Percentiles rank a stretch among this genome's conserved stretches.
These are phyloP conservation scores for Penicillium sp. DNA, from an alignment of 2,329 filamentous ascomycete species.

Conservation along the genomic window DNA sequence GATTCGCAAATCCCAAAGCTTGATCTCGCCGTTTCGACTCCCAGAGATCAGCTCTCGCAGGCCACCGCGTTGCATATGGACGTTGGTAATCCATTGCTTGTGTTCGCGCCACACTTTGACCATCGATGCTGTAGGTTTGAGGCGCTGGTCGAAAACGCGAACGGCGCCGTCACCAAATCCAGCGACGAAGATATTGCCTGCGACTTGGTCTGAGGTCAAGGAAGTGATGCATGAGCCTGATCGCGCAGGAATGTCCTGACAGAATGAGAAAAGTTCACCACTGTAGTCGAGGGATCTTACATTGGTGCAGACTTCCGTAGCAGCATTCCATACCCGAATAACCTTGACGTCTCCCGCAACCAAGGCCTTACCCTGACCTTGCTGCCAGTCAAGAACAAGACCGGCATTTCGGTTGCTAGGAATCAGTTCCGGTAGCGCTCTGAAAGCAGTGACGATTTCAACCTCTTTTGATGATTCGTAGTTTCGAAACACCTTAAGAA, in stretches of 20 bases:
- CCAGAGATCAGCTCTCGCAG: slow-evolving; percentile 89
- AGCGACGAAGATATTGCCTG: slow-evolving; percentile 92
- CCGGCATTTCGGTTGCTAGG: slow-evolving; percentile 93
- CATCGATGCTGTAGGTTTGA: slow-evolving; percentile 86
- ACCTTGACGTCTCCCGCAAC: slow-evolving; percentile 95
- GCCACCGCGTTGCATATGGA: slow-evolving; percentile 95
- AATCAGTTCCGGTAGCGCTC: slow-evolving; percentile 90
- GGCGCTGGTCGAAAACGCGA: slow-evolving; percentile 88
- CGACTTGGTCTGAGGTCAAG: slow-evolving; percentile 95
- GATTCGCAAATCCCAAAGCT: slow-evolving; percentile 94
- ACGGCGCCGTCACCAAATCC: slow-evolving; percentile 96
- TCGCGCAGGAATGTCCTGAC: slow-evolving; percentile 83
- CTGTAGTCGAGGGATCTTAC: slow-evolving; percentile 42
- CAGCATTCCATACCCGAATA: slow-evolving; percentile 95
- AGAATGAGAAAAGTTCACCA: not conserved
- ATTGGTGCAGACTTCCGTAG: slow-evolving; percentile 86
- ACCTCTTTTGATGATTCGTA: slow-evolving; percentile 80
- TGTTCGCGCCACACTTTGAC: slow-evolving; percentile 97
- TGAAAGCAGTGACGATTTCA: slow-evolving; percentile 87
- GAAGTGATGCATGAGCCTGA: slow-evolving; percentile 96
- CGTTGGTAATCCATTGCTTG: slow-evolving; percentile 91
- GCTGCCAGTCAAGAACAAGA: slow-evolving; percentile 98
- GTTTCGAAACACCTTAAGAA: slow-evolving; percentile 89
- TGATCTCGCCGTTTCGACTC: slow-evolving; percentile 89
- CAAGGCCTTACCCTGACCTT: slow-evolving; percentile 92